Percentiles rank a stretch among this genome's conserved stretches.
These are phyloP conservation scores for Hyphodiscus sp. DNA, from an alignment of 2,329 filamentous ascomycete genomes.

Conservation along the genomic window DNA sequence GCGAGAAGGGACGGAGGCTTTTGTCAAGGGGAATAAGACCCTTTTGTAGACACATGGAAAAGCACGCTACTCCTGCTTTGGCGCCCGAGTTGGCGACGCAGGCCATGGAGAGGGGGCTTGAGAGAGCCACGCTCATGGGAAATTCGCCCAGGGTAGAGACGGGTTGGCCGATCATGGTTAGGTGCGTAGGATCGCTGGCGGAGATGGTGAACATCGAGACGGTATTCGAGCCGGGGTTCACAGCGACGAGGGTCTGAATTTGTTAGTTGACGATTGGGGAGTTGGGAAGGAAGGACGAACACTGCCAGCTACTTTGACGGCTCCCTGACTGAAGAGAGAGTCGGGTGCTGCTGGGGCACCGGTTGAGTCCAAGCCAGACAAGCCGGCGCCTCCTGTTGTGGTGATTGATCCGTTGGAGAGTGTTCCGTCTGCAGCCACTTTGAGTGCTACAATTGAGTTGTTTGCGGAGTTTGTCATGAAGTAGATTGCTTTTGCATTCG, in stretches of 20 bases:
- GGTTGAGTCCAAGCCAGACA: constrained; percentile 31
- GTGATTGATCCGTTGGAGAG: constrained; percentile 38
- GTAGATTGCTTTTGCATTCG: constrained; percentile 42
- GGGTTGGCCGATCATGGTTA: constrained; percentile 39
- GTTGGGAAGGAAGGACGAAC: constrained; percentile 32
- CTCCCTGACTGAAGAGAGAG: constrained; percentile 44
- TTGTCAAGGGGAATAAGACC: constrained; percentile 40
- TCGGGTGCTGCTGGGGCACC: constrained; percentile 40
- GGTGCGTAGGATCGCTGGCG: constrained; percentile 35
- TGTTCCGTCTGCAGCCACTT: constrained; percentile 40
- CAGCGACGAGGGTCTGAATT: constrained; percentile 45
- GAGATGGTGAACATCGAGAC: constrained; percentile 44
- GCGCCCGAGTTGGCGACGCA: constrained; percentile 42
- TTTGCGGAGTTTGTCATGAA: constrained; percentile 46
- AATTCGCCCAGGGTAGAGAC: constrained; percentile 43
- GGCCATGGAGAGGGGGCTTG: constrained; percentile 35
- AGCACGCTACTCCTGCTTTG: constrained; percentile 40
- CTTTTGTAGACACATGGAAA: constrained; percentile 29
- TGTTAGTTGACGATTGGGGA: constrained; percentile 2
- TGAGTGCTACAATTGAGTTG: constrained; percentile 44
- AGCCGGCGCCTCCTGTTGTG: constrained; percentile 42
- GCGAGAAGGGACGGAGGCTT: constrained; percentile 37
- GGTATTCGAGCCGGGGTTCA: constrained; percentile 48
- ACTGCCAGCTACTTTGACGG: constrained; percentile 42
- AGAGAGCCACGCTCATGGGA: constrained; percentile 45